Percentiles rank a stretch among this genome's conserved stretches.
phyloP scores from a whole-genome alignment of 1,139 yeast genomes.

The Hemisphaericaspora xylofermentans region DNA sequence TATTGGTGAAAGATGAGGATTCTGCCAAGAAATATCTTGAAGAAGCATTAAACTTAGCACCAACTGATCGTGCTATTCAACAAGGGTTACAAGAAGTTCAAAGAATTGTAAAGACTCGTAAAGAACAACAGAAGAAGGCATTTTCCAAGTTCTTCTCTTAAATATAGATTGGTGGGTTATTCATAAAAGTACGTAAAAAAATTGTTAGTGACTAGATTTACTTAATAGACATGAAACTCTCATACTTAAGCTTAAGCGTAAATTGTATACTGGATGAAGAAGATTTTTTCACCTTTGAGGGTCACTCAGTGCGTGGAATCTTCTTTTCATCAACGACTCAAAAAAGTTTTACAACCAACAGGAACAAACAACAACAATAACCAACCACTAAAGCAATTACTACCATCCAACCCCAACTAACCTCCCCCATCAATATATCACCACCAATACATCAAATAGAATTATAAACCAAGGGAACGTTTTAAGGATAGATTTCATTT shows the following conservation, averaged over 20 bases:
- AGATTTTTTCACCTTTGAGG: not conserved
- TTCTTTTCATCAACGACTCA: not conserved
- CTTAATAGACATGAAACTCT: not conserved
- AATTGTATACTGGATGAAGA: slow-evolving; percentile 1
- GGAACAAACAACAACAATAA: not conserved
- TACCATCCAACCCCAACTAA: not conserved
- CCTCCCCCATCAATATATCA: not conserved
- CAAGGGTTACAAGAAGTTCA: slow-evolving; percentile 68
- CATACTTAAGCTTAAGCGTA: not conserved
- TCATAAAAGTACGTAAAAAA: not conserved
- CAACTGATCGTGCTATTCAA: slow-evolving; percentile 71
- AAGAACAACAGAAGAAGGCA: slow-evolving; percentile 77
- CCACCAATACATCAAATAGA: too few species aligned
- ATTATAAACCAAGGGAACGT: too few species aligned
- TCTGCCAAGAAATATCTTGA: slow-evolving; percentile 67
- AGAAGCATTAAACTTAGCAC: slow-evolving; percentile 64
- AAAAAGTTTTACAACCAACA: not conserved
- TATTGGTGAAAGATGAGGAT: slow-evolving; percentile 65
- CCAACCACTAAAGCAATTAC: not conserved
- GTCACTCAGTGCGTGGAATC: too few species aligned
- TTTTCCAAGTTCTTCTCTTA: slow-evolving; percentile 70
- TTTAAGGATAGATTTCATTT: slow-evolving; percentile 1
- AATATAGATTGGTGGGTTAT: not conserved
- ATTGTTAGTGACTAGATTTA: not conserved
- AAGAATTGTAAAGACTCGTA: slow-evolving; percentile 49